A percentile compares a stretch with the other conserved stretches of the same genome.
These are phyloP conservation scores for Aspergillus olivimuriae DNA, from an alignment of 495 filamentous ascomycete species.

Conservation along the genomic window DNA sequence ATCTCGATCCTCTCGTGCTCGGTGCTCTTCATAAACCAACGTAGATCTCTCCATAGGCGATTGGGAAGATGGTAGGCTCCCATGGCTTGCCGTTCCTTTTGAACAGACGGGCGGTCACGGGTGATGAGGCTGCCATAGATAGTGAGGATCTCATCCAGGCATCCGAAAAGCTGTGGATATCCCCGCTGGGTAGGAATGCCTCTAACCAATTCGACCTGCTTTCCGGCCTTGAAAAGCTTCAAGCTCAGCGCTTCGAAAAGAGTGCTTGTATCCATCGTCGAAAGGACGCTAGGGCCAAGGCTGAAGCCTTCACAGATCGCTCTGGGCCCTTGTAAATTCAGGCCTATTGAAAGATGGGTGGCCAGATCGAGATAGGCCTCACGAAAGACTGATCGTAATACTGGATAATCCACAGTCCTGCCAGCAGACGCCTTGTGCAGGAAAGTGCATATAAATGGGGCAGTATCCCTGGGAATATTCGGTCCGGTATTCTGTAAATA, in stretches of 20 bases:
- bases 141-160: background rate
- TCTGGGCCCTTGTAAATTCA: background rate
- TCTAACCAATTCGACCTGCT: too few species aligned
- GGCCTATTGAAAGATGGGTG: background rate
- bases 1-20: background rate
- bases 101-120: background rate
- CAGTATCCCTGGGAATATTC: background rate
- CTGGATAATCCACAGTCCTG: too few species aligned
- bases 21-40: constrained; percentile 1
- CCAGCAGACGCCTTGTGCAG: too few species aligned
- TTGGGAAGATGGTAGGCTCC: constrained; percentile 1
- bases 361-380: background rate
- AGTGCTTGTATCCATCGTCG: background rate
- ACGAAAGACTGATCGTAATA: background rate
- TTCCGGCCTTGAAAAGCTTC: background rate
- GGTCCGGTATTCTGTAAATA: background rate
- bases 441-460: too few species aligned
- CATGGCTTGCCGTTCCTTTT: background rate
- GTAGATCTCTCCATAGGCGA: constrained; percentile 1
- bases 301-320: background rate
- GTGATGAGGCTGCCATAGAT: background rate
- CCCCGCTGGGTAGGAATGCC: too few species aligned
- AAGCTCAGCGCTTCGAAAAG: background rate
- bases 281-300: too few species aligned
- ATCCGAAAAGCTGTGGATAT: background rate